phyloP scores from a whole-genome alignment of 2,329 filamentous ascomycete species.

The Dendryphion nanum region DNA sequence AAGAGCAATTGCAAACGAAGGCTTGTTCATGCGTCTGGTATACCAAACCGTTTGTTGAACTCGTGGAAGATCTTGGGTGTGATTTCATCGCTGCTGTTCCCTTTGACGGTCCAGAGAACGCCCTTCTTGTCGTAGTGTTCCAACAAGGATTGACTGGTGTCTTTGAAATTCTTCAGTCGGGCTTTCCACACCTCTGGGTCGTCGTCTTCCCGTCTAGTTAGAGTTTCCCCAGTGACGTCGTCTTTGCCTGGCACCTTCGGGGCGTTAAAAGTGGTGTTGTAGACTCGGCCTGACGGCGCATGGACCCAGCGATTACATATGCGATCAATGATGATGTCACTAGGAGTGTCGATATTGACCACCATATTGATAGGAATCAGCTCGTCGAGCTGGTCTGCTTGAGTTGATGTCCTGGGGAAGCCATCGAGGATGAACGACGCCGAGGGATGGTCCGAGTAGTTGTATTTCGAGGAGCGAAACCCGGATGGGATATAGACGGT shows the following conservation, averaged over 20 bases:
- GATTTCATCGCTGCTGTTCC: conserved; percentile 92
- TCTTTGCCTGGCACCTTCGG: conserved; percentile 79
- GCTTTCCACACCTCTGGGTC: conserved; percentile 80
- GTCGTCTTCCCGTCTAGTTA: conserved; percentile 83
- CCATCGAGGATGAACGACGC: conserved; percentile 95
- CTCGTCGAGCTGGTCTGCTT: conserved; percentile 74
- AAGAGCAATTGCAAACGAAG: too few species aligned
- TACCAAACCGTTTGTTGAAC: conserved; percentile 78
- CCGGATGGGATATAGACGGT: conserved; percentile 43
- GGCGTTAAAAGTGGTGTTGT: conserved; percentile 91
- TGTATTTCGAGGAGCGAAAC: conserved; percentile 39
- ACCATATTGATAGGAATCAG: conserved; percentile 95
- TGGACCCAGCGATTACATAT: conserved; percentile 95
- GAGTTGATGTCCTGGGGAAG: conserved; percentile 82
- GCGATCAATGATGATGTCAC: conserved; percentile 81
- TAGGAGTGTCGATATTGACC: conserved; percentile 81
- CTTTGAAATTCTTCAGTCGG: conserved; percentile 78
- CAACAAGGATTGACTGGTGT: conserved; percentile 79
- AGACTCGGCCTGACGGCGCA: conserved; percentile 83
- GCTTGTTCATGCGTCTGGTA: too few species aligned
- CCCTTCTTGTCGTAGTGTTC: conserved; percentile 86
- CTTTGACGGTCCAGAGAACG: conserved; percentile 81
- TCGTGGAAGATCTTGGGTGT: conserved; percentile 82
- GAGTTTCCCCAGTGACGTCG: conserved; percentile 83
- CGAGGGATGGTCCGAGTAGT: conserved; percentile 64